Base-by-base conservation (phyloP, 23 red algal genomes). In the Pyropia yezoensis region DNA sequence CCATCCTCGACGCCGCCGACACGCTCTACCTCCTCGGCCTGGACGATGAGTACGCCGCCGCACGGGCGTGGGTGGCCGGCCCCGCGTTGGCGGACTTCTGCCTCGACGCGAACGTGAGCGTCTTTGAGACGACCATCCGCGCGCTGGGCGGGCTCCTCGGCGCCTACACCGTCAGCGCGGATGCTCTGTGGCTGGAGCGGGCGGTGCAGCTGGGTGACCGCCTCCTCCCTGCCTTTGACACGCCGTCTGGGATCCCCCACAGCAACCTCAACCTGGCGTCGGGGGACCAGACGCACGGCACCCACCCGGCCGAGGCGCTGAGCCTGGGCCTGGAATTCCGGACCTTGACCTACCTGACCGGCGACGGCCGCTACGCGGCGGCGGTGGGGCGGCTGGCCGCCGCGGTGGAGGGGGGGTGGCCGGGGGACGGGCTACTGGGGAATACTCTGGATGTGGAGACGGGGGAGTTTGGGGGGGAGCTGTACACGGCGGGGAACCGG, bases 241-340 rank as follows among this genome's bases (percentile, higher is more conserved):
- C 28, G 16, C 30, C 11, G 18, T 24, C 59, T 0, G 34, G 60
- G 6, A 27, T 63, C 18, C 59, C 59, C 0, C 49, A 65, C 22
- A 54, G 65, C 18, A 27, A 25, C 6, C 19, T 65, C 5, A 61
- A 77, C 19, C 59, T 77, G 7, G 19, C 18, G 21, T 49, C 63
- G 39, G 39, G 39, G 7, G 4, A 12, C 11, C 39, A 47, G 39
- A 47, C 39, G 39, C 39, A 47, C 39, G 39, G 39, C 39, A 71
- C 65, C 14, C 49, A 53, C 21, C 61, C 78, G n/a, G 66, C 78
- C 7, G 78, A 82, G 17, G 70, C 68, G 15, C 56, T 62, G 18
- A 67, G 66, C 27, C 28, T 85, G 17, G 69, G 67, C 47, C 52
- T 85, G 6, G 80, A 85, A 25, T 75, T 85, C 19, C 68, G 80